A percentile compares a stretch with the other conserved stretches of the same genome.
These are phyloP conservation scores for Eucommia ulmoides DNA, from an alignment of 257 asterid genomes.

Conservation along the genomic window DNA sequence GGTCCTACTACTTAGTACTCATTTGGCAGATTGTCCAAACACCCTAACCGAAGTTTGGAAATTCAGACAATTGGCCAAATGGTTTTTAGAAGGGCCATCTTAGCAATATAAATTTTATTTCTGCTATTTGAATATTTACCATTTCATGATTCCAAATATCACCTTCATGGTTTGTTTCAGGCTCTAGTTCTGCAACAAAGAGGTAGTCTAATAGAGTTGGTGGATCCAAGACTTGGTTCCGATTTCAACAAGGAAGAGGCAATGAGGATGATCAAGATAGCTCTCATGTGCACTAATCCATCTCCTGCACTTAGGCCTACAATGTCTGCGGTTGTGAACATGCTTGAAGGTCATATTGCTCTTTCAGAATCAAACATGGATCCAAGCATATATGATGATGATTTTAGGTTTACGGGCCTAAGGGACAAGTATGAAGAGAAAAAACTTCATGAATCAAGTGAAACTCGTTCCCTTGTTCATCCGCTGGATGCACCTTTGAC, in stretches of 20 bases:
- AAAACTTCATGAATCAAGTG: slow-evolving; percentile 12
- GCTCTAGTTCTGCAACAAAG: slow-evolving; percentile 45
- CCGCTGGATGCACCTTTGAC: slow-evolving; percentile 5
- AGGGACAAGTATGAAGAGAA: slow-evolving; percentile 31
- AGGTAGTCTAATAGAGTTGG: slow-evolving; percentile 35
- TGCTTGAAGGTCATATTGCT: slow-evolving; percentile 37
- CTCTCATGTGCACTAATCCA: slow-evolving; percentile 48
- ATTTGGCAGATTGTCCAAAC: no score
- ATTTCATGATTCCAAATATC: no score
- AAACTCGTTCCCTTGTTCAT: slow-evolving; percentile 5
- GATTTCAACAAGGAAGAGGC: slow-evolving; percentile 24
- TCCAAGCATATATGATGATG: slow-evolving; percentile 25
- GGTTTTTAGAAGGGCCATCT: no score
- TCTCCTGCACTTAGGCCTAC: slow-evolving; percentile 57
- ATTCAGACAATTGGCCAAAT: no score
- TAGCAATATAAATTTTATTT: no score
- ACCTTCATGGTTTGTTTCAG: slow-evolving; percentile 15
- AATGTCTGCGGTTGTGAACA: slow-evolving; percentile 44
- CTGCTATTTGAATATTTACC: no score
- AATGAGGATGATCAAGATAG: slow-evolving; percentile 35
- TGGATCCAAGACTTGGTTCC: slow-evolving; percentile 40
- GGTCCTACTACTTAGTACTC: no score
- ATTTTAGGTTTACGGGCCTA: slow-evolving; percentile 28
- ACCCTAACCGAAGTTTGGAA: no score
- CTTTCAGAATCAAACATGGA: slow-evolving; percentile 28